Evolutionary conservation across 805 yeast genomes (phyloP).

Genomic region (Saturnispora bothae): DNA sequence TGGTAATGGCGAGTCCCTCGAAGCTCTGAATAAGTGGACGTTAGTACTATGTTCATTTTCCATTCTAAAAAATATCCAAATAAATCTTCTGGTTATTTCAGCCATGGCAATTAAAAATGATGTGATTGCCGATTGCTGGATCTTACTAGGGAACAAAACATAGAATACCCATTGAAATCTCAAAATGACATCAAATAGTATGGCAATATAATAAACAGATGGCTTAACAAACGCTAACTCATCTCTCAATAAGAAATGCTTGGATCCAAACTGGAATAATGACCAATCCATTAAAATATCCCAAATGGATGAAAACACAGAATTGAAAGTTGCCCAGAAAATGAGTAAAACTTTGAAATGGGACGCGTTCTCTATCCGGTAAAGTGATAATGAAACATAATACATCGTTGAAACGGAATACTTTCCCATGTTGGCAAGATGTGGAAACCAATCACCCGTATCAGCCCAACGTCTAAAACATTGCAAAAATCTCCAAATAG

Average conservation of each 20-base stretch:
- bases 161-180: slow-evolving; percentile 92
- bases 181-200: slow-evolving; percentile 58
- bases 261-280: slow-evolving; percentile 54
- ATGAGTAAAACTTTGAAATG: slow-evolving; percentile 51
- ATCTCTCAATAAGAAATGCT: slow-evolving; percentile 53
- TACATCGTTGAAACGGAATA: slow-evolving; percentile 59
- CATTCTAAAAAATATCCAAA: slow-evolving; percentile 89
- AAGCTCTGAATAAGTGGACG: slow-evolving; percentile 74
- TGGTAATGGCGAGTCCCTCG: slow-evolving; percentile 80
- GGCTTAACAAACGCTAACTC: slow-evolving; percentile 55
- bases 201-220: slow-evolving; percentile 61
- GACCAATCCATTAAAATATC: slow-evolving; percentile 97
- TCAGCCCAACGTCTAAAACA: slow-evolving; percentile 87
- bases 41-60: slow-evolving; percentile 95
- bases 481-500: slow-evolving; percentile 83
- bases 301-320: slow-evolving; percentile 67
- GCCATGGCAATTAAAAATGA: slow-evolving; percentile 77
- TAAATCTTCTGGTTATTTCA: slow-evolving; percentile 70
- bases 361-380: slow-evolving; percentile 48
- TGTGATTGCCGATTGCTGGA: slow-evolving; percentile 81
- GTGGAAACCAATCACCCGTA: slow-evolving; percentile 95
- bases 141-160: slow-evolving; percentile 61
- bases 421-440: slow-evolving; percentile 78
- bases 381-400: slow-evolving; percentile 64
- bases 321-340: slow-evolving; percentile 62